These are phyloP conservation scores for Juglanconis juglandina DNA, from an alignment of 2,329 filamentous ascomycete species.

Conservation along the genomic window DNA sequence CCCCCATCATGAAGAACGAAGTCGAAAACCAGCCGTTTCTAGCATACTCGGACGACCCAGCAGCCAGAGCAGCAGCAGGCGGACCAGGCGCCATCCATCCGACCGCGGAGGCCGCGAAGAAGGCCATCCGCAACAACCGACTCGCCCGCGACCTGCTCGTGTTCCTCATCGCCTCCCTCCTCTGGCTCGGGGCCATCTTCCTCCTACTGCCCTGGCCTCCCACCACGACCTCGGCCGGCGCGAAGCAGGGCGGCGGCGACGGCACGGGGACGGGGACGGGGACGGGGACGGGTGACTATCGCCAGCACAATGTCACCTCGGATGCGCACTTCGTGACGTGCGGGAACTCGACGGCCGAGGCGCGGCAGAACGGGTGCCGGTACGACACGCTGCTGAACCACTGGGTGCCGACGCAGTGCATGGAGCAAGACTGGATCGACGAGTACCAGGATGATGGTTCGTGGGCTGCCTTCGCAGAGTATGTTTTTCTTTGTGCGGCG, in stretches of 20 bases:
- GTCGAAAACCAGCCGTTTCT: no score
- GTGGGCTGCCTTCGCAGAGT: constrained; percentile 24
- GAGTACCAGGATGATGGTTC: constrained; percentile 25
- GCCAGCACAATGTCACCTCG: constrained; percentile 6
- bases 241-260: neutral
- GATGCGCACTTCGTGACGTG: constrained; percentile 7
- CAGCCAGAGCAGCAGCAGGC: neutral
- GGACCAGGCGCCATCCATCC: neutral
- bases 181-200: constrained; percentile 7
- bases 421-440: constrained; percentile 28
- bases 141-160: constrained; percentile 3
- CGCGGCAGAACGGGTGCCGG: constrained; percentile 11
- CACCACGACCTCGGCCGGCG: neutral
- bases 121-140: neutral
- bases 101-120: neutral
- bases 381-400: constrained; percentile 19
- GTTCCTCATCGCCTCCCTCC: constrained; percentile 3
- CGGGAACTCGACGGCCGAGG: constrained; percentile 17
- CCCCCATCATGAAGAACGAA: no score
- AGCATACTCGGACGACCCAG: constrained; percentile 7
- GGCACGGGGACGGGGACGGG: neutral
- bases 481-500: neutral
- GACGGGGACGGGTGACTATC: neutral
- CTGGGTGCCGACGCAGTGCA: constrained; percentile 16
- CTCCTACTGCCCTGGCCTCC: neutral